A percentile compares a stretch with the other conserved stretches of the same genome.
Evolutionary conservation across 116 monocot species (phyloP).

Genomic region (Posidonia oceanica): DNA sequence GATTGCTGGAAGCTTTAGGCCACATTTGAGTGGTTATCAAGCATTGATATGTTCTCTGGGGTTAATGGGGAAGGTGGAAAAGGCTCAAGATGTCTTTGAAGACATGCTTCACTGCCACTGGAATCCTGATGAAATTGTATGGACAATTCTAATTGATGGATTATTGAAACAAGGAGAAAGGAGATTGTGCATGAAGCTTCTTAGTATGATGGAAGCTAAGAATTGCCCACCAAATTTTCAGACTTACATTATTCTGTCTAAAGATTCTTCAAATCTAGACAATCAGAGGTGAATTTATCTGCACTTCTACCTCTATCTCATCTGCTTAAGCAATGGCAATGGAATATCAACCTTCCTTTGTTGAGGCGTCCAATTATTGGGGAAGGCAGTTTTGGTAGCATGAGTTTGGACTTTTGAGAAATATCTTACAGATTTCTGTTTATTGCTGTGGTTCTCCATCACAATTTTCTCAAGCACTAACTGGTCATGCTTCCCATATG

Average conservation of each 20-base stretch:
- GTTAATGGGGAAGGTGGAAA: constrained; percentile 30
- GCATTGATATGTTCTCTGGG: constrained; percentile 61
- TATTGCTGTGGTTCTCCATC: too few species aligned
- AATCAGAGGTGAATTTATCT: background rate
- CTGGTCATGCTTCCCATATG: too few species aligned
- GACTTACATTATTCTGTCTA: constrained; percentile 31
- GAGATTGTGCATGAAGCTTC: constrained; percentile 53
- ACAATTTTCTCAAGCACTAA: too few species aligned
- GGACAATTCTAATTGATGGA: constrained; percentile 88
- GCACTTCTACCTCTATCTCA: background rate
- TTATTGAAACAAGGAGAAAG: constrained; percentile 38
- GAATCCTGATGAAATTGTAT: constrained; percentile 86
- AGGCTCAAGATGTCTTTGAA: constrained; percentile 49
- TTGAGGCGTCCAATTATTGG: background rate
- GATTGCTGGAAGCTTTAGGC: constrained; percentile 30
- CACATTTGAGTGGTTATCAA: constrained; percentile 38
- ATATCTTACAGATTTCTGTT: too few species aligned
- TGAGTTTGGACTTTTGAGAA: too few species aligned
- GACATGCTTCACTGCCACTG: constrained; percentile 43
- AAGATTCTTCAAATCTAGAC: constrained; percentile 18
- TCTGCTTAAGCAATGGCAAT: background rate
- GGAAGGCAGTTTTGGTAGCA: too few species aligned
- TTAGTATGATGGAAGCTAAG: constrained; percentile 60
- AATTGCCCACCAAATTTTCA: constrained; percentile 33
- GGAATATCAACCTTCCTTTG: background rate